Conservation (phyloP, 2,329 filamentous ascomycete species). For the Ceratocystis harringtonii region DNA sequence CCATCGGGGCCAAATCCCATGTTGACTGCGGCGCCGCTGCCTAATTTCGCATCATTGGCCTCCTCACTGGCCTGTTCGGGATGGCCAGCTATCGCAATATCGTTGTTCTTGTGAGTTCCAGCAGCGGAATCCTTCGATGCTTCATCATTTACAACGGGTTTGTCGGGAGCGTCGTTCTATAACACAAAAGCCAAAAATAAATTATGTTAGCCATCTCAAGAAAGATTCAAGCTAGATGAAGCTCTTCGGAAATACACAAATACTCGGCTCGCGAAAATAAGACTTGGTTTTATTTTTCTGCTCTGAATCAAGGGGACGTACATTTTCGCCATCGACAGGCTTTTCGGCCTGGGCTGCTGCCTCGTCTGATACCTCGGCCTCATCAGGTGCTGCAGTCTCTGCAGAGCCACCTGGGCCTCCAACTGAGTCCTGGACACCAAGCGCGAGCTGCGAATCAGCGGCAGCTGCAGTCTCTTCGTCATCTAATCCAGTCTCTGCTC, state of each 20-base stretch:
- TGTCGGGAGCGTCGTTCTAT: background rate
- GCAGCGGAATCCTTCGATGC: background rate
- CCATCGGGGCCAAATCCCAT: slow-evolving; percentile 51
- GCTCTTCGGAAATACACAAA: background rate
- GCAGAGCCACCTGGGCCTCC: background rate
- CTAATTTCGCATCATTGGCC: slow-evolving; percentile 22
- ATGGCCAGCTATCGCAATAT: slow-evolving; percentile 7
- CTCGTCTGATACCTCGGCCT: background rate
- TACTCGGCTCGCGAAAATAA: background rate
- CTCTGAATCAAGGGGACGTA: slow-evolving; percentile 31
- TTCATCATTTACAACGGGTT: background rate
- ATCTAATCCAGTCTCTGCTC: slow-evolving; percentile 7
- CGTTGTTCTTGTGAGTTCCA: background rate
- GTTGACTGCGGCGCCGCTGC: slow-evolving; percentile 22
- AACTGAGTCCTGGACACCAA: background rate
- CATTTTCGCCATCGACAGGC: background rate
- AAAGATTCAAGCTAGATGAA: background rate
- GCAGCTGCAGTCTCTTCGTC: slow-evolving; percentile 4
- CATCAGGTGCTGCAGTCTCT: slow-evolving; percentile 10
- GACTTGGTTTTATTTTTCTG: background rate
- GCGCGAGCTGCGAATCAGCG: background rate
- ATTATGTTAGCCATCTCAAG: background rate
- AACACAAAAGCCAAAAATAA: background rate
- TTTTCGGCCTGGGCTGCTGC: slow-evolving; percentile 3
- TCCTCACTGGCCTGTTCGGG: slow-evolving; percentile 20